Evolutionary conservation across 441 rosid species (phyloP).

Genomic region (Arabidopsis lyrata): DNA sequence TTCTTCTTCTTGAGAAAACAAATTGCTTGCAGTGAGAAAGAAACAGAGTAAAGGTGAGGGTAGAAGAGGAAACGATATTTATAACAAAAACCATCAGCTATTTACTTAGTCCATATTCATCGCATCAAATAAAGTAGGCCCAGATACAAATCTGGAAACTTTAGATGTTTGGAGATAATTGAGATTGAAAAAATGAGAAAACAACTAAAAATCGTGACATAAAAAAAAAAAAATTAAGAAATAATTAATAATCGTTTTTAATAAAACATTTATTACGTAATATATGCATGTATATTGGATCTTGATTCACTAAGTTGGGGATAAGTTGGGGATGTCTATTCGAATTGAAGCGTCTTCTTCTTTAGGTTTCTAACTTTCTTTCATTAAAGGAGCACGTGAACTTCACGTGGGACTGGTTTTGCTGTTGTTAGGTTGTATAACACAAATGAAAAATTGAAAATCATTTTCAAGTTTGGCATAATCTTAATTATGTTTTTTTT

Average conservation of each 20-base stretch:
- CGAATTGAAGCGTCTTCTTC: slow-evolving; percentile 25
- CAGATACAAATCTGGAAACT: slow-evolving; percentile 18
- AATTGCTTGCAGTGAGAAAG: slow-evolving; percentile 13
- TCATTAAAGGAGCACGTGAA: slow-evolving; percentile 18
- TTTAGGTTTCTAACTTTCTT: slow-evolving; percentile 6
- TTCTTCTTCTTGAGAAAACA: neutral
- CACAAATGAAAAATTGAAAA: neutral
- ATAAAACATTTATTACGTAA: neutral
- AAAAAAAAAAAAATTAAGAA: neutral
- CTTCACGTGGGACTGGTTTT: slow-evolving; percentile 26
- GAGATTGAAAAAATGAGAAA: neutral
- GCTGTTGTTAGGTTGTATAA: neutral
- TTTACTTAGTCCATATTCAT: slow-evolving; percentile 40
- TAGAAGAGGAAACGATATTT: slow-evolving; percentile 35
- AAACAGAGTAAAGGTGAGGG: slow-evolving; percentile 40
- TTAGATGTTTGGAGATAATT: slow-evolving; percentile 21
- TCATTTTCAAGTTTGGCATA: neutral
- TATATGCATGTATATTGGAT: slow-evolving; percentile 1
- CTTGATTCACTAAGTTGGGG: neutral
- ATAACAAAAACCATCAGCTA: slow-evolving; percentile 34
- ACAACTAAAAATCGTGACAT: neutral
- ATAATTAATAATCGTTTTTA: neutral
- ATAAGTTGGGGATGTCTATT: slow-evolving; percentile 15
- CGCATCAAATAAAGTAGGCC: slow-evolving; percentile 34
- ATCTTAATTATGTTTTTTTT: too few relatives aligned